Evolutionary conservation across 768 basidiomycete genomes (phyloP), one percentile per base, ranked within the genome.

Genomic region (Auricularia auricula-judae): DNA sequence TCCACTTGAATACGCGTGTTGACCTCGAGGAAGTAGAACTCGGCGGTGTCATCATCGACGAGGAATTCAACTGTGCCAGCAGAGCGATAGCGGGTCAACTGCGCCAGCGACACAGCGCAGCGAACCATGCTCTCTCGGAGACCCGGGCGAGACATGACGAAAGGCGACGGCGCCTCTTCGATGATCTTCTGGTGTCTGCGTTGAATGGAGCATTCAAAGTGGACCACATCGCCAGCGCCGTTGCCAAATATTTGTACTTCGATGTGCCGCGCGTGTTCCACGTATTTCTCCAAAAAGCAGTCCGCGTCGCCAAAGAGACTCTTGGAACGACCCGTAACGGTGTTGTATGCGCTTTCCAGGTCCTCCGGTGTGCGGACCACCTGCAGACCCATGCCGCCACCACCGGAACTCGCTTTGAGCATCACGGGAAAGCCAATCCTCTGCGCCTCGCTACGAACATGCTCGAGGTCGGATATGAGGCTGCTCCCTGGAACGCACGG

Each of bases 261-360:
- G 39, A 88, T 78, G 69, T 88, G 86, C n/a, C 84, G 76, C 3
- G 82, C 81, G 8, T 76, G 72, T 0, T 77, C 74, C 63, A 83
- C 77, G 67, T 86, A 88, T 58, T 79, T 78, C 71, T 89, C 87
- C 11, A 88, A 68, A 65, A 87, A 86, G 21, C 88, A 69, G 0
- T 81, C 81, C 10, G 72, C 74, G 66, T 83, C 72, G 10, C 74
- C 71, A 72, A 88, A 42, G 39, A 42, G 39, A 14, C 39, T 42
- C 88, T 78, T 99, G 97, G 71, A 42, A 7, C 39, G 39, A 7
- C 94, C 91, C 44, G 85, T 83, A 12, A 98, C 97, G 5, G 97
- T 96, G 68, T 90, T 83, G 76, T 86, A 99, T 35, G 94, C 88
- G 72, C 93, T 96, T 78, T 91, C 93, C 81, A 99, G 98, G 62